Conservation (phyloP, 75 land plant genomes). For the Sequoia sempervirens region DNA sequence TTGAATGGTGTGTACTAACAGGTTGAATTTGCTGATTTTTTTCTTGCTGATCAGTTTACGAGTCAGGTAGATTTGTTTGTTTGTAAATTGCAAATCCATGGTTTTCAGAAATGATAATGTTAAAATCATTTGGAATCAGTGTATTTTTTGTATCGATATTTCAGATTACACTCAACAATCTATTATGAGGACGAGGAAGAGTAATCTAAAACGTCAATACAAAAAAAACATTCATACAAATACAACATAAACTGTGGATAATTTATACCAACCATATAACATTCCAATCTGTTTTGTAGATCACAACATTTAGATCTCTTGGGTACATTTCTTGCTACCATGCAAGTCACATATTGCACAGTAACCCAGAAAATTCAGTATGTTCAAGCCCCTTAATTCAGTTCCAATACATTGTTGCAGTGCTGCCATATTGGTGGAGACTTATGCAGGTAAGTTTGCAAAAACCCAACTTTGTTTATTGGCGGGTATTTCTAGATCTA, state of each 20-base stretch:
- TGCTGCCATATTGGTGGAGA: slow-evolving; percentile 37
- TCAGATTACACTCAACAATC: too few species aligned
- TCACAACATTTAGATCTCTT: slow-evolving; percentile 15
- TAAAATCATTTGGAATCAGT: neutral
- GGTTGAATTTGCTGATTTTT: slow-evolving; percentile 19
- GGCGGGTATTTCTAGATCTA: neutral
- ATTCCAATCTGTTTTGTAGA: slow-evolving; percentile 8
- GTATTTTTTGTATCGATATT: neutral
- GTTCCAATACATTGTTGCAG: slow-evolving; percentile 10
- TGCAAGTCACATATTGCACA: neutral
- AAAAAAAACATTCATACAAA: too few species aligned
- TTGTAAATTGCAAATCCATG: neutral
- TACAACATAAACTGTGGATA: too few species aligned
- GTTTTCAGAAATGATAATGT: neutral
- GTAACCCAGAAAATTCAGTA: neutral
- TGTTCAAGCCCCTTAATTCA: slow-evolving; percentile 9
- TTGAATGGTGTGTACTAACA: neutral
- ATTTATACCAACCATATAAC: too few species aligned
- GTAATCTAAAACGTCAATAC: too few species aligned
- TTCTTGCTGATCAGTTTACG: slow-evolving; percentile 21
- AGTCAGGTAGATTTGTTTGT: slow-evolving; percentile 13
- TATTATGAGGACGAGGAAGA: too few species aligned
- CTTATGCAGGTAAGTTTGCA: slow-evolving; percentile 26
- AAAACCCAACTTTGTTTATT: neutral
- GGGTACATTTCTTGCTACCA: slow-evolving; percentile 24